Evolutionary conservation across 305 asterid genomes (phyloP), one percentile per base, ranked within the genome.

Genomic region (Plantago coronopus): DNA sequence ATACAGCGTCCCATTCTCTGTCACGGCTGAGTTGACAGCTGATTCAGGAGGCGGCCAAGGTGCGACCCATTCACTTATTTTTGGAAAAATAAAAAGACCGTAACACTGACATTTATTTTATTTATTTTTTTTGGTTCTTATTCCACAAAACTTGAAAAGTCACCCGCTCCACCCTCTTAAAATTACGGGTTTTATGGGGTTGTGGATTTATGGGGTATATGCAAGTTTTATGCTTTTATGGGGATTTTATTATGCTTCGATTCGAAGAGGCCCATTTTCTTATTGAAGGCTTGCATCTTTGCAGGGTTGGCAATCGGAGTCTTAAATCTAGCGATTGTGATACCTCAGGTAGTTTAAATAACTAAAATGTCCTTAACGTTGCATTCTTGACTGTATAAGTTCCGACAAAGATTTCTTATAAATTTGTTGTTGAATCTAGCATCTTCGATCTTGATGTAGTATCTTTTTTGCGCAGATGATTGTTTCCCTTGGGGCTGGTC

Each of bases 41-140:
- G 99, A 94, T 80, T 80, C 91, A 44, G 97, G 99, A 58, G 96
- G 99, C 59, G 99, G 99, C 53, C 99, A 94, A 90, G 99, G 99
- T 93, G 77, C 50, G 22, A 46, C 15, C 63, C 63, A 29, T 29
- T 4, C 31, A 27, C 31, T 27, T 27, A 27, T 29, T 29, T 29
- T 29, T 4, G 31, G 6, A 27, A 27, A 27, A 27, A 27, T 27
- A 27, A 27, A 27, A 27, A 3, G 0, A 4, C 7, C 7, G 5
- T 29, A 29, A 29, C 37, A 29, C 37, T 29, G 37, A 29, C 5
- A 9, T 3, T 29, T 51, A 14, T 6, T 44, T 45, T 37, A 59
- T 42, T 47, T 53, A 21, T 47, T 57, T 55, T 22, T 34, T 34
- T n/a, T n/a, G n/a, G n/a, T n/a, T 7, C 13, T 34, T 10, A 34